phyloP scores from a whole-genome alignment of 2,329 filamentous ascomycete genomes.

The Pseudogymnoascus sp. region DNA sequence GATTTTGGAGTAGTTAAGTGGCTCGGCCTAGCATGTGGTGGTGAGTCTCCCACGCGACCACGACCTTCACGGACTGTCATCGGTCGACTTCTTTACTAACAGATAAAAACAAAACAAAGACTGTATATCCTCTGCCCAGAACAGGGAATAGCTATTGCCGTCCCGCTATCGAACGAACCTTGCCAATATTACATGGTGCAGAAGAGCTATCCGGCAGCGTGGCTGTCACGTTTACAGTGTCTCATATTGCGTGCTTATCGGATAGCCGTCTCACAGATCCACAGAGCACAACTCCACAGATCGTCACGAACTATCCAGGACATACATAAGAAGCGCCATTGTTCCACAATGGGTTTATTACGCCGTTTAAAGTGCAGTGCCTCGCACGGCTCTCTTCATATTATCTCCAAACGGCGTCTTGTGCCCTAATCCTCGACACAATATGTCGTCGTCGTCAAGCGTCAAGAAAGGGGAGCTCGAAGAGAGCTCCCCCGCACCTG shows the following conservation, averaged over 20 bases:
- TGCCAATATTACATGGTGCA: background rate
- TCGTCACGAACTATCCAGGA: background rate
- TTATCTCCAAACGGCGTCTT: background rate
- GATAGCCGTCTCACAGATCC: background rate
- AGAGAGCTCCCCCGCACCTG: background rate
- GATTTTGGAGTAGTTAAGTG: background rate
- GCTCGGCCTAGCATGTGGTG: background rate
- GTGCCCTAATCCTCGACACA: background rate
- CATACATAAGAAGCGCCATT: background rate
- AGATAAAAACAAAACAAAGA: background rate
- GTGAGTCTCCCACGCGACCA: background rate
- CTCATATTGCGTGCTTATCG: conserved; percentile 8
- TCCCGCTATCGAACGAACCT: background rate
- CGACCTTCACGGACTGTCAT: too few relatives aligned
- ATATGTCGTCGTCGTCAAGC: background rate
- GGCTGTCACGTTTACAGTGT: conserved; percentile 5
- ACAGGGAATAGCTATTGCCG: background rate
- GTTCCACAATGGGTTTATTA: background rate
- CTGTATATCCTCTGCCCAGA: background rate
- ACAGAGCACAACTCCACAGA: background rate
- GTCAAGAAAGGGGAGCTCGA: background rate
- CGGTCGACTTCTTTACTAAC: background rate
- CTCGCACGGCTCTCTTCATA: background rate
- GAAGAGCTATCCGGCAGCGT: background rate
- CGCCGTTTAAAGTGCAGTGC: background rate